Evolutionary conservation across 352 stramenopile genomes (phyloP).

Genomic region (Pythium sukuiense): DNA sequence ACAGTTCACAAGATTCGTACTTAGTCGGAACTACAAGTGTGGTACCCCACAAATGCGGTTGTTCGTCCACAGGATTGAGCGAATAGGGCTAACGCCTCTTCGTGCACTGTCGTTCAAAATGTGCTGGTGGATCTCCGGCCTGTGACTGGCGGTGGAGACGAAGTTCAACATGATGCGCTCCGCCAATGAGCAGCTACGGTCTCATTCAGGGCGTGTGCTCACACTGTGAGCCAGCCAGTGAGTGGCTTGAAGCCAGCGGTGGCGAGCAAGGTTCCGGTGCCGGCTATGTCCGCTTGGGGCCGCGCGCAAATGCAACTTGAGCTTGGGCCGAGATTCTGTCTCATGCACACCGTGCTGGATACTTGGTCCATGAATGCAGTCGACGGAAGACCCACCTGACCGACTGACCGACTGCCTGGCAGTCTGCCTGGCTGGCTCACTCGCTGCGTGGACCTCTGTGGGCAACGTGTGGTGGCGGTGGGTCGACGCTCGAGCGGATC

Average conservation of each 20-base stretch:
- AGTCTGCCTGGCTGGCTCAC: background rate
- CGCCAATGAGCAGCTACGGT: conserved; percentile 22
- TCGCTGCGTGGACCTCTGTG: background rate
- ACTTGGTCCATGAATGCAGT: background rate
- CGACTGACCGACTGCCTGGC: background rate
- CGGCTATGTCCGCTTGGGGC: conserved; percentile 29
- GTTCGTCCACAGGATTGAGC: conserved; percentile 34
- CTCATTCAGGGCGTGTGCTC: conserved; percentile 10
- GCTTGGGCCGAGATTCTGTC: conserved; percentile 26
- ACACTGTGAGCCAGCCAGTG: background rate
- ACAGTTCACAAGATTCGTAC: conserved; percentile 17
- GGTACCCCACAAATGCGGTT: background rate
- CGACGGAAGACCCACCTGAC: background rate
- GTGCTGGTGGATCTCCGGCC: conserved; percentile 12
- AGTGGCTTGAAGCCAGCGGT: background rate
- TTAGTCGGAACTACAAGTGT: conserved; percentile 30
- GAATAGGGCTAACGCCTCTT: conserved; percentile 9
- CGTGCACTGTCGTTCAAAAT: background rate
- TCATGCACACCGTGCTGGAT: conserved; percentile 15
- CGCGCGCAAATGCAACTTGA: conserved; percentile 29
- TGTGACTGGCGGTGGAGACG: conserved; percentile 21
- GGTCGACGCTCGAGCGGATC: background rate
- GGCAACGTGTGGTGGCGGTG: conserved; percentile 2
- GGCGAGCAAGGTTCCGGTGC: conserved; percentile 21
- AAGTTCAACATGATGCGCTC: conserved; percentile 28